Evolutionary conservation across 2,329 filamentous ascomycete species (phyloP).

Genomic region (Fusarium sp.): DNA sequence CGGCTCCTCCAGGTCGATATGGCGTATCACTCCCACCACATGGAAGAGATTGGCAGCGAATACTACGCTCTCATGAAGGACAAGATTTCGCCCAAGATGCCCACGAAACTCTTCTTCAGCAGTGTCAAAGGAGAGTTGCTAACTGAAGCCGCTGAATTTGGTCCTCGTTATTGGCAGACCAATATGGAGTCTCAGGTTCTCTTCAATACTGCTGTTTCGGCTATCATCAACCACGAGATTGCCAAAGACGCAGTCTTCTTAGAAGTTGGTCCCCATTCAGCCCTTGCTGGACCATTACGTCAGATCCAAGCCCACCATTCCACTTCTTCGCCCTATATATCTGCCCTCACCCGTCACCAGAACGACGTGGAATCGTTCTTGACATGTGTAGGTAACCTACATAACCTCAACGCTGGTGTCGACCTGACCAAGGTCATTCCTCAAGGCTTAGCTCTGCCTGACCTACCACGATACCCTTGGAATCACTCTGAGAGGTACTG

Average conservation of each 20-base stretch:
- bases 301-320: conserved; percentile 4
- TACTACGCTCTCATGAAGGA: conserved; percentile 1
- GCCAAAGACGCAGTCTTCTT: conserved; percentile 7
- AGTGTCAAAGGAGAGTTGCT: not conserved
- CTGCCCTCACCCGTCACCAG: not conserved
- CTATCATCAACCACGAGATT: not conserved
- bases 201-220: not conserved
- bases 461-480: conserved; percentile 12
- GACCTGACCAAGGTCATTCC: conserved; percentile 1
- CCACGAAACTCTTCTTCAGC: conserved; percentile 1
- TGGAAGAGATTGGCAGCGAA: not conserved
- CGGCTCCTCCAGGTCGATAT: conserved; percentile 1
- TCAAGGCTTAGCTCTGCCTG: not conserved
- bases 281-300: conserved; percentile 10
- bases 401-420: not conserved
- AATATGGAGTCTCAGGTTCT: conserved; percentile 10
- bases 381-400: not conserved
- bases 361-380: conserved; percentile 11
- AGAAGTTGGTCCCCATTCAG: conserved; percentile 10
- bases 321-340: not conserved
- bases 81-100: not conserved
- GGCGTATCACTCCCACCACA: conserved; percentile 18
- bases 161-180: not conserved
- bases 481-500: conserved; percentile 6
- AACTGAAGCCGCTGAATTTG: not conserved